Evolutionary conservation across 2,329 filamentous ascomycete species (phyloP), one percentile per base, ranked within the genome.

Genomic region (Monosporascus ibericus): DNA sequence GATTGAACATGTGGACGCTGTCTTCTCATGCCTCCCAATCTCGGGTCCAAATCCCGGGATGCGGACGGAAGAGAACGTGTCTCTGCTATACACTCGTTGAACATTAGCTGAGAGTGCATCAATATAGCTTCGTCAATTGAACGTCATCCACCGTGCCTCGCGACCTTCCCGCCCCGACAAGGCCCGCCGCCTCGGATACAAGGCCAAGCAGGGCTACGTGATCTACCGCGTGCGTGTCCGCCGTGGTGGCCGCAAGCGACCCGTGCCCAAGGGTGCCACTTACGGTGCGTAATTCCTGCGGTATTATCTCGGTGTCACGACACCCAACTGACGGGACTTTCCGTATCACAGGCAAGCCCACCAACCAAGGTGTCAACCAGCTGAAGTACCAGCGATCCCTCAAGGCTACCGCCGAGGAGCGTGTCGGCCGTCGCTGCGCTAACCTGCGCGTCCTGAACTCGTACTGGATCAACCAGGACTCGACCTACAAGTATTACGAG

Each of bases 391-490:
- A 99, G 87, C 90, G 92, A 76, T 97, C 94, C 66, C 92, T 97
- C 75, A 88, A 88, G 78, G 84, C 92, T 70, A 99, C 94, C 69
- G 95, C 95, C 70, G 95, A 99, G 85, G 94, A 99, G 88, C 94
- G 94, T 88, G 92, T 99, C 74, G 94, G 95, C 72, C 92, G 92
- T 78, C 92, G 92, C 76, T 96, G 92, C 83, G 91, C 92, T 80
- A 99, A 99, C 82, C 80, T 99, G 77, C 91, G 94, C 74, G 94
- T 99, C 73, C 88, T 99, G 72, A 99, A 99, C 89, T 97, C 92
- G 62, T 99, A 99, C 92, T 99, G 95, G 95, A 90, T 99, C 84
- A 99, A 99, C 89, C 91, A 97, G 85, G 94, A 99, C 84, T 96
- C 92, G 58, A 99, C 94, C 79, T 99, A 97, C 90, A 99, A 99